Conservation (phyloP, 495 filamentous ascomycete species). For the Aspergillus heteromorphus region DNA sequence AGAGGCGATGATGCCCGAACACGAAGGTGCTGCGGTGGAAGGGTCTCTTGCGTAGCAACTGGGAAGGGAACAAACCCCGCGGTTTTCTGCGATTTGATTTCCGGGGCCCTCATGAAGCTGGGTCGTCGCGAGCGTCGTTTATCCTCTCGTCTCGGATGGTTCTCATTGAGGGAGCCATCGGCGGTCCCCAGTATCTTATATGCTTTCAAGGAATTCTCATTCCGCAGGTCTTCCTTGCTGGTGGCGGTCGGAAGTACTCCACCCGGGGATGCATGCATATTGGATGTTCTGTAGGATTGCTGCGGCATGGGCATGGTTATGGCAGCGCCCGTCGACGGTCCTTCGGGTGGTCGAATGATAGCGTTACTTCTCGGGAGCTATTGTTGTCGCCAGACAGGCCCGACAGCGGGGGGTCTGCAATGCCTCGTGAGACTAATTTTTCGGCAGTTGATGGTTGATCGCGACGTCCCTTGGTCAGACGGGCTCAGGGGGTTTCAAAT, state of each 20-base stretch:
- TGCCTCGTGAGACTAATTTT: neutral
- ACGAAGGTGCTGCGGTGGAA: slow-evolving; percentile 30
- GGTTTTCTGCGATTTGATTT: slow-evolving; percentile 19
- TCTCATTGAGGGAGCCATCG: slow-evolving; percentile 22
- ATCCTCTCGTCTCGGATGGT: slow-evolving; percentile 18
- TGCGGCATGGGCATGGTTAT: slow-evolving; percentile 9
- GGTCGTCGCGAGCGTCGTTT: slow-evolving; percentile 19
- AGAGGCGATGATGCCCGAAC: slow-evolving; percentile 42
- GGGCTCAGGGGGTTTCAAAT: neutral
- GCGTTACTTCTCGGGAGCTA: neutral
- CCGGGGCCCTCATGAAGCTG: slow-evolving; percentile 29
- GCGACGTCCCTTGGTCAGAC: neutral
- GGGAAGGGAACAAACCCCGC: slow-evolving; percentile 26
- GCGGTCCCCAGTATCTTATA: slow-evolving; percentile 35
- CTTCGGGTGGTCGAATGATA: neutral
- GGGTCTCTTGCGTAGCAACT: slow-evolving; percentile 12
- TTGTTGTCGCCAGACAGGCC: neutral
- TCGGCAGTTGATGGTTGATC: neutral
- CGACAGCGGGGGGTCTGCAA: neutral
- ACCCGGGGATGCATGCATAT: slow-evolving; percentile 16
- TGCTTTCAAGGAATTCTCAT: slow-evolving; percentile 28
- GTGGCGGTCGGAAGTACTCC: slow-evolving; percentile 14
- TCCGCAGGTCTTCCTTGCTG: slow-evolving; percentile 14
- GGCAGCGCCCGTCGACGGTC: neutral
- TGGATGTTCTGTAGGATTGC: slow-evolving; percentile 28